Evolutionary conservation across 2,329 filamentous ascomycete species (phyloP).

Genomic region (Neopestalotiopsis clavispora): DNA sequence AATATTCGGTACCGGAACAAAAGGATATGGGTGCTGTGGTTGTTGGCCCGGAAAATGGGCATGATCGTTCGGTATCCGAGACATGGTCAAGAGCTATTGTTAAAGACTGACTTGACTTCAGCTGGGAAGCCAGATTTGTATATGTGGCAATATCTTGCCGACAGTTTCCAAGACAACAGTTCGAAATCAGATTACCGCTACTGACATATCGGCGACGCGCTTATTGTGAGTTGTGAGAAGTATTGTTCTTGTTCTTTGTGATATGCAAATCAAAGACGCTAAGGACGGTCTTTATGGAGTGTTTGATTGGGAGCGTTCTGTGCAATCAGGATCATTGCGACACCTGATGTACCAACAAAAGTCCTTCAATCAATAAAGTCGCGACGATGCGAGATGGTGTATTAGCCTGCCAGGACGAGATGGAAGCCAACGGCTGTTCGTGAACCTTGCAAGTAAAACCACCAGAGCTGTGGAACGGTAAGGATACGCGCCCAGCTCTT

Average conservation of each 20-base stretch:
- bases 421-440: neutral
- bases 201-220: slow-evolving; percentile 1
- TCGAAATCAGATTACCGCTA: slow-evolving; percentile 1
- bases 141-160: neutral
- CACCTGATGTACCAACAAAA: neutral
- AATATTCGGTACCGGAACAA: slow-evolving; percentile 27
- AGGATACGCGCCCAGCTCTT: neutral
- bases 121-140: neutral
- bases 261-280: slow-evolving; percentile 18
- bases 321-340: slow-evolving; percentile 10
- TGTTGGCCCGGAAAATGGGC: slow-evolving; percentile 36
- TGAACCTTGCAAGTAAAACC: neutral
- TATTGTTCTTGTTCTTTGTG: neutral
- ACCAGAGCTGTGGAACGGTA: neutral
- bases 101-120: neutral
- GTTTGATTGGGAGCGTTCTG: slow-evolving; percentile 7
- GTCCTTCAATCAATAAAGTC: neutral
- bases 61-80: slow-evolving; percentile 44
- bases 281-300: slow-evolving; percentile 18
- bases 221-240: neutral
- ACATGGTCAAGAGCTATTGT: slow-evolving; percentile 36
- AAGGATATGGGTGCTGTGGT: slow-evolving; percentile 25
- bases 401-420: neutral
- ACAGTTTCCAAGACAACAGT: neutral
- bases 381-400: neutral